These are phyloP conservation scores for Hypoxylon sp. DNA, from an alignment of 2,329 filamentous ascomycete species.

Conservation along the genomic window DNA sequence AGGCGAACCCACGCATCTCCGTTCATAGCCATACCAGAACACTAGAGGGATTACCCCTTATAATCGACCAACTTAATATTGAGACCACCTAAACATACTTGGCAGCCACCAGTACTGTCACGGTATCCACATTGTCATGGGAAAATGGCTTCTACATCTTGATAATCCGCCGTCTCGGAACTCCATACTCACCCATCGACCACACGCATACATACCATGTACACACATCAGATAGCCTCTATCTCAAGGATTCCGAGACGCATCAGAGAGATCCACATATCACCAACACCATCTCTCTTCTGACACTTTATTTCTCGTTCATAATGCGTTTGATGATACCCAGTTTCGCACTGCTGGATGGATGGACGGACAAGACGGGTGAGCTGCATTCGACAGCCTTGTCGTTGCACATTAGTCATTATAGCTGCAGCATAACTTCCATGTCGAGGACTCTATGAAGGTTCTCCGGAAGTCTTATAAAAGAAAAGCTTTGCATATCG, in stretches of 20 bases:
- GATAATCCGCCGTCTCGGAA: background rate
- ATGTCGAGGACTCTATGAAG: background rate
- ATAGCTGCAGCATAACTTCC: slow-evolving; percentile 9
- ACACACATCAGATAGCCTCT: background rate
- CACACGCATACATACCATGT: slow-evolving; percentile 9
- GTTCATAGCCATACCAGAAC: background rate
- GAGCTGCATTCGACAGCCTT: background rate
- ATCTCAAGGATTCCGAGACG: background rate
- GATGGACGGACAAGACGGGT: slow-evolving; percentile 15
- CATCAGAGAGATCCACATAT: background rate
- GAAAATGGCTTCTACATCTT: slow-evolving; percentile 1
- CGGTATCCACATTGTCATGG: background rate
- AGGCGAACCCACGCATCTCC: background rate
- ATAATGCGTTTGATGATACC: slow-evolving; percentile 41
- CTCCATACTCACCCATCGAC: background rate
- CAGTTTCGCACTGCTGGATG: slow-evolving; percentile 34
- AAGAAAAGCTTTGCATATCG: slow-evolving; percentile 27
- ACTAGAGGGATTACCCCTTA: background rate
- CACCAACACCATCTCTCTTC: background rate
- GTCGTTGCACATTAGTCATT: slow-evolving; percentile 10
- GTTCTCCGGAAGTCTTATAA: slow-evolving; percentile 10
- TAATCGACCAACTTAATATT: slow-evolving; percentile 7
- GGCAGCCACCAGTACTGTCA: background rate
- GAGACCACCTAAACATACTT: background rate
- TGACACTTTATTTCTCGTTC: slow-evolving; percentile 22